These are phyloP conservation scores for Cladorrhinum sp. DNA, from an alignment of 2,329 filamentous ascomycete genomes.

Conservation along the genomic window DNA sequence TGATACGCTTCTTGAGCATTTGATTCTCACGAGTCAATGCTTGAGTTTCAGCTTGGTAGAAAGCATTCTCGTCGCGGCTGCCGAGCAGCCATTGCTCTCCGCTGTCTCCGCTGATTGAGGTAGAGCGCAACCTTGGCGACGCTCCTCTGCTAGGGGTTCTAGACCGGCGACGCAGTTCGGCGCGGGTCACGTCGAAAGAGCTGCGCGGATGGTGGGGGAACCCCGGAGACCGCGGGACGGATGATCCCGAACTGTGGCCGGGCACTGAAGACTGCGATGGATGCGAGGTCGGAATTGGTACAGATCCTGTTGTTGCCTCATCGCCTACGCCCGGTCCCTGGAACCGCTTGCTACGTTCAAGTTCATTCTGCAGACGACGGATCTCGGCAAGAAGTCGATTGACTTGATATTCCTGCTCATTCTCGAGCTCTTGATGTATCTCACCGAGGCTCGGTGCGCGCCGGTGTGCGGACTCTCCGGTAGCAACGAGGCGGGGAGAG, in stretches of 20 bases:
- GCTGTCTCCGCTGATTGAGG: conserved; percentile 57
- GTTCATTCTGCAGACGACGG: conserved; percentile 67
- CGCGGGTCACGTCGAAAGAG: conserved; percentile 58
- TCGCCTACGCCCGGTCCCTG: conserved; percentile 38
- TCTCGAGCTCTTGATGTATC: conserved; percentile 75
- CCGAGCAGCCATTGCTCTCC: conserved; percentile 58
- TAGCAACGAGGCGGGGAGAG: conserved; percentile 42
- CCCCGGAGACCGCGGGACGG: conserved; percentile 50
- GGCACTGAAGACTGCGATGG: conserved; percentile 24
- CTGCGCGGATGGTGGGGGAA: conserved; percentile 50
- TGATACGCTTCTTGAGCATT: conserved; percentile 72
- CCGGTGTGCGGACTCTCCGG: conserved; percentile 59
- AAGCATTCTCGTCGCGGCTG: conserved; percentile 70
- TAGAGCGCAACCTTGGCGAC: conserved; percentile 54
- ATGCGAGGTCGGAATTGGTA: conserved; percentile 27
- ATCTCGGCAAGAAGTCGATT: conserved; percentile 78
- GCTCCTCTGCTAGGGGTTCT: conserved; percentile 57
- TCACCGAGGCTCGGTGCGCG: conserved; percentile 70
- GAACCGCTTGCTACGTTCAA: conserved; percentile 44
- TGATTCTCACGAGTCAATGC: conserved; percentile 76
- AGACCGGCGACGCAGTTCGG: conserved; percentile 54
- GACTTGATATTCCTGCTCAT: conserved; percentile 75
- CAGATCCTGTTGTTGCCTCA: conserved; percentile 31
- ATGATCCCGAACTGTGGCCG: conserved; percentile 34
- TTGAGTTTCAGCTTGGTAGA: conserved; percentile 80